Evolutionary conservation across 371 early-diverging fungal species (phyloP).

Genomic region (Actinomortierella ambigua): DNA sequence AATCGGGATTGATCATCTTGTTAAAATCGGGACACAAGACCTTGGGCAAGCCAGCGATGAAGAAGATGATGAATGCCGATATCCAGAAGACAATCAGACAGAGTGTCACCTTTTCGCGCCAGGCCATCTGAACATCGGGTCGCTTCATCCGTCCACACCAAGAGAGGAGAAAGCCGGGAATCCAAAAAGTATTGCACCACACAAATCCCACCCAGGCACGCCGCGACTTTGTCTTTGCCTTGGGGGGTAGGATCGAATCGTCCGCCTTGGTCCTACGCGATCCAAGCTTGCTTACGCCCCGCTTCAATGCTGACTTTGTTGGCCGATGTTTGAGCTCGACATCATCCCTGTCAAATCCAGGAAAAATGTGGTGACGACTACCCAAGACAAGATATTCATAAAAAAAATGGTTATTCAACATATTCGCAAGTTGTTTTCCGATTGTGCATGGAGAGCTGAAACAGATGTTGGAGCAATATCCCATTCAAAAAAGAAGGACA

Average conservation of each 20-base stretch:
- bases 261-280: slow-evolving; percentile 50
- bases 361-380: slow-evolving; percentile 2
- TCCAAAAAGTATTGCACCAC: slow-evolving; percentile 85
- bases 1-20: slow-evolving; percentile 23
- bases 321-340: slow-evolving; percentile 42
- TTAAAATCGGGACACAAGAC: slow-evolving; percentile 79
- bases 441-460: too few species aligned
- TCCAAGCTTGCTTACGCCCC: slow-evolving; percentile 23
- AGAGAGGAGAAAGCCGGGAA: slow-evolving; percentile 68
- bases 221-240: slow-evolving; percentile 61
- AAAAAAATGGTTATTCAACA: too few species aligned
- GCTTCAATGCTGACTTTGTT: slow-evolving; percentile 39
- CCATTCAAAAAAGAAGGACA: not conserved
- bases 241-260: slow-evolving; percentile 55
- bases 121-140: slow-evolving; percentile 73
- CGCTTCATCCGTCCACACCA: slow-evolving; percentile 76
- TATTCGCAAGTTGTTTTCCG: too few species aligned
- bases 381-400: too few species aligned
- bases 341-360: slow-evolving; percentile 20
- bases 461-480: not conserved
- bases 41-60: slow-evolving; percentile 84
- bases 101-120: slow-evolving; percentile 83
- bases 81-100: slow-evolving; percentile 73
- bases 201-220: slow-evolving; percentile 79
- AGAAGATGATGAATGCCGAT: slow-evolving; percentile 84